A percentile compares a stretch with the other conserved stretches of the same genome.
Conservation (phyloP, 192 early-diverging fungal genomes). For the Geranomyces michiganensis region DNA sequence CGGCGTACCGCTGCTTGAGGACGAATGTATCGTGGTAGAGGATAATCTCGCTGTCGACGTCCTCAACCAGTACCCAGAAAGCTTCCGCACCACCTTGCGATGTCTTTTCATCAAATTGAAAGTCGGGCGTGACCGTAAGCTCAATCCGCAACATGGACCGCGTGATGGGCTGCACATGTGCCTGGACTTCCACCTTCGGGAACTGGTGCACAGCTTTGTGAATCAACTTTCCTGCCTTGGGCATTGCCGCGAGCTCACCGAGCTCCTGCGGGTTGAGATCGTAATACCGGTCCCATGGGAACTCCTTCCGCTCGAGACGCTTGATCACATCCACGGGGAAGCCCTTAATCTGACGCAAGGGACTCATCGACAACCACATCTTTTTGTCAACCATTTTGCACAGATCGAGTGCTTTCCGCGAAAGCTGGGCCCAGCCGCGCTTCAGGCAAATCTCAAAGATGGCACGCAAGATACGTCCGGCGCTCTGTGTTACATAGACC, state of each 20-base stretch:
- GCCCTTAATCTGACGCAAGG: conserved; percentile 87
- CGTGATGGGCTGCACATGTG: conserved; percentile 92
- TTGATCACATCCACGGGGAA: conserved; percentile 81
- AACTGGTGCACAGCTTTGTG: conserved; percentile 91
- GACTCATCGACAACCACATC: conserved; percentile 95
- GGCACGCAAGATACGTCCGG: conserved; percentile 89
- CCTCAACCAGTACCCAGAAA: conserved; percentile 96
- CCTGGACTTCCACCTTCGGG: conserved; percentile 87
- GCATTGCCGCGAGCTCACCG: conserved; percentile 84
- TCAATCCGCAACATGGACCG: conserved; percentile 88
- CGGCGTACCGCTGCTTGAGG: conserved; percentile 79
- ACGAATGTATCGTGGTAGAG: conserved; percentile 91
- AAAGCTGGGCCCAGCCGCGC: conserved; percentile 91
- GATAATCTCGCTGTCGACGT: conserved; percentile 88
- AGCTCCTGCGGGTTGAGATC: conserved; percentile 91
- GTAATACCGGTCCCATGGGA: conserved; percentile 93
- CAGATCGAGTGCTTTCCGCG: conserved; percentile 83
- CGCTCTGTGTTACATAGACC: conserved; percentile 97
- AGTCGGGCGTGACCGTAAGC: conserved; percentile 91
- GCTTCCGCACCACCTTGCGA: conserved; percentile 77
- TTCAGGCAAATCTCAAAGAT: conserved; percentile 96
- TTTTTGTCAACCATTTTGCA: conserved; percentile 98
- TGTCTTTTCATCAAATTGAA: conserved; percentile 89
- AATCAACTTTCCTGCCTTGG: conserved; percentile 86
- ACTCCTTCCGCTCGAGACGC: conserved; percentile 88